A percentile compares a stretch with the other conserved stretches of the same genome.
These are phyloP conservation scores for Dioscorea dumetorum DNA, from an alignment of 106 monocot genomes.

Conservation along the genomic window DNA sequence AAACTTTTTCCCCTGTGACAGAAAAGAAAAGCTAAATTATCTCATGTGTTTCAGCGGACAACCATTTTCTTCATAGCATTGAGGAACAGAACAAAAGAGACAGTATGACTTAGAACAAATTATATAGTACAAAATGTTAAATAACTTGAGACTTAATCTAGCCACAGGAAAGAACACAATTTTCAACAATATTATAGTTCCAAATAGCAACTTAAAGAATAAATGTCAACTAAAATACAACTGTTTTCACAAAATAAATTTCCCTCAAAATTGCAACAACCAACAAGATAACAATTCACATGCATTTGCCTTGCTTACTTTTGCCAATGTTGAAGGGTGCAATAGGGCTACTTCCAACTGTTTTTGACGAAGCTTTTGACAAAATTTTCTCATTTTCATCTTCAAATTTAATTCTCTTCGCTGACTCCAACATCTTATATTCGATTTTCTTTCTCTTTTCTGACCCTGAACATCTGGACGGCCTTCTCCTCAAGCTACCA, in stretches of 20 bases:
- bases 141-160: neutral
- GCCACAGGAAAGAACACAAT: neutral
- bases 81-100: no score
- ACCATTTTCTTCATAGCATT: neutral
- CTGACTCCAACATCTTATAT: conserved; percentile 21
- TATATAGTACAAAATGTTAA: no score
- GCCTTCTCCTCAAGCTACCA: conserved; percentile 20
- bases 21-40: neutral
- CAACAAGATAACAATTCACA: neutral
- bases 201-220: no score
- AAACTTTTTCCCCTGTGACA: conserved; percentile 26
- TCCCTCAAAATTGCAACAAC: neutral
- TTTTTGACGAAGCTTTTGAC: neutral
- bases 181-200: neutral
- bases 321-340: neutral
- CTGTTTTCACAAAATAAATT: neutral
- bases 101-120: no score
- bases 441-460: conserved; percentile 51
- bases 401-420: conserved; percentile 41
- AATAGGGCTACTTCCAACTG: neutral
- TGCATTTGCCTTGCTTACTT: conserved; percentile 21
- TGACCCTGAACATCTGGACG: conserved; percentile 11
- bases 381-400: conserved; percentile 8
- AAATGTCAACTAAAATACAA: neutral
- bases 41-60: neutral